Conservation (phyloP, 1,284 basidiomycete genomes). For the Amylostereum areolatum region DNA sequence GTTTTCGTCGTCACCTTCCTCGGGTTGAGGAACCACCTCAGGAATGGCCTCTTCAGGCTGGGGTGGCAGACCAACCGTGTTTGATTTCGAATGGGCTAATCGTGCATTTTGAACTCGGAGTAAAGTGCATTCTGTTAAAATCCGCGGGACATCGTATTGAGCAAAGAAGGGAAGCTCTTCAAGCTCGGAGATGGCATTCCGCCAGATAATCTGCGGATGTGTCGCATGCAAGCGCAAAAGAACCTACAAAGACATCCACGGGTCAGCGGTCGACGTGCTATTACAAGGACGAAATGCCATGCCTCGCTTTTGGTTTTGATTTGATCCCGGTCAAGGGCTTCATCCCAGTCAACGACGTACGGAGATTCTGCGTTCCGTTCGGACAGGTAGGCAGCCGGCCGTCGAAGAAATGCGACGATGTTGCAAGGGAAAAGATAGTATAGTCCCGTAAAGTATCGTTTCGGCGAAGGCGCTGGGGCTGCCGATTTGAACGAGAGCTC, state of each 20-base stretch:
- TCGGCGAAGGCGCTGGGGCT: conserved; percentile 47
- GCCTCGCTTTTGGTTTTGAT: conserved; percentile 67
- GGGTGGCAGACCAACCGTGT: background rate
- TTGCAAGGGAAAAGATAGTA: conserved; percentile 90
- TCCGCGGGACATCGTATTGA: conserved; percentile 57
- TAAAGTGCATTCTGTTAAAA: conserved; percentile 68
- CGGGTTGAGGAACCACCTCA: background rate
- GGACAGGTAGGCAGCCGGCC: conserved; percentile 57
- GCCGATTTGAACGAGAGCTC: conserved; percentile 48
- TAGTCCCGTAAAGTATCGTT: conserved; percentile 68
- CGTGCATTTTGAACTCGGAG: conserved; percentile 57
- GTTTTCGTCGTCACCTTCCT: conserved; percentile 14
- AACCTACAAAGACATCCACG: conserved; percentile 32
- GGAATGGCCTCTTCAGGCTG: background rate
- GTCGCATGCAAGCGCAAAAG: conserved; percentile 68
- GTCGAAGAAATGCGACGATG: conserved; percentile 66
- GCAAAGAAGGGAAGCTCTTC: conserved; percentile 61
- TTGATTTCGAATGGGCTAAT: conserved; percentile 30
- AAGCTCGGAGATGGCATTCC: conserved; percentile 59
- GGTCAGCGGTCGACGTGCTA: background rate
- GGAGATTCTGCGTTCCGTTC: conserved; percentile 45
- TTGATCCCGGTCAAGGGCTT: conserved; percentile 62
- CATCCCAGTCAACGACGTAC: conserved; percentile 57
- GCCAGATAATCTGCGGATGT: conserved; percentile 68
- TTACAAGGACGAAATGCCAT: conserved; percentile 11